phyloP scores from a whole-genome alignment of 768 basidiomycete species.

The Tephrocybe sp. region DNA sequence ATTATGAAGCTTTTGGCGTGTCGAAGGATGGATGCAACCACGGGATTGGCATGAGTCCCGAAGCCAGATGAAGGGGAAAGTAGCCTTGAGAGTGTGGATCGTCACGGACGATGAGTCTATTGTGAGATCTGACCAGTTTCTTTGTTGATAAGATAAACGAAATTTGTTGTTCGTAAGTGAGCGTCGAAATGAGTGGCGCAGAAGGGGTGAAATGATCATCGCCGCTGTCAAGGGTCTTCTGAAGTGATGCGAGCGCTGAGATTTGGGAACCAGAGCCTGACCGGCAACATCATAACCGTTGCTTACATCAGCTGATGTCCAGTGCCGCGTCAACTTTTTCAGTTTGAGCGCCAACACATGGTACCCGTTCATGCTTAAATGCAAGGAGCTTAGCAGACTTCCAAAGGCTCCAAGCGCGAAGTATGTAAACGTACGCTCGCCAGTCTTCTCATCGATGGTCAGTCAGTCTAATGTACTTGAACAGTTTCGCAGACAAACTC shows the following conservation, averaged over 20 bases:
- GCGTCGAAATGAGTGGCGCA: not conserved
- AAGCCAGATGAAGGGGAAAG: constrained; percentile 73
- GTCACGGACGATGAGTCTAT: constrained; percentile 27
- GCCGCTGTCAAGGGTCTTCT: too few species aligned
- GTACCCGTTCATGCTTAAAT: constrained; percentile 16
- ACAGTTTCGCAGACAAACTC: constrained; percentile 42
- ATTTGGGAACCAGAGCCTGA: not conserved
- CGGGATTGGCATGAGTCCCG: constrained; percentile 78
- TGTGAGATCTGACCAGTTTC: constrained; percentile 23
- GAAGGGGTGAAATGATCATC: not conserved
- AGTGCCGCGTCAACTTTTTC: not conserved
- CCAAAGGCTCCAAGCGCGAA: constrained; percentile 28
- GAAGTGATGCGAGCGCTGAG: too few species aligned
- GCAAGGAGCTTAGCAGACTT: constrained; percentile 33
- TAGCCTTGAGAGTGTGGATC: constrained; percentile 38
- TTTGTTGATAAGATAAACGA: not conserved
- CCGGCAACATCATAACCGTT: too few species aligned
- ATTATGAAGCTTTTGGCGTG: constrained; percentile 71
- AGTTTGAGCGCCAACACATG: not conserved
- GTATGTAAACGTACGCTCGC: constrained; percentile 33
- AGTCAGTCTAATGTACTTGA: not conserved
- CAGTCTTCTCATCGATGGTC: not conserved
- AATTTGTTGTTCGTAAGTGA: not conserved
- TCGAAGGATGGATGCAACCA: constrained; percentile 72
- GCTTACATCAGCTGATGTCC: not conserved